Evolutionary conservation across 2,329 filamentous ascomycete species (phyloP).

Genomic region (Lasiodiplodia hormozganensis): DNA sequence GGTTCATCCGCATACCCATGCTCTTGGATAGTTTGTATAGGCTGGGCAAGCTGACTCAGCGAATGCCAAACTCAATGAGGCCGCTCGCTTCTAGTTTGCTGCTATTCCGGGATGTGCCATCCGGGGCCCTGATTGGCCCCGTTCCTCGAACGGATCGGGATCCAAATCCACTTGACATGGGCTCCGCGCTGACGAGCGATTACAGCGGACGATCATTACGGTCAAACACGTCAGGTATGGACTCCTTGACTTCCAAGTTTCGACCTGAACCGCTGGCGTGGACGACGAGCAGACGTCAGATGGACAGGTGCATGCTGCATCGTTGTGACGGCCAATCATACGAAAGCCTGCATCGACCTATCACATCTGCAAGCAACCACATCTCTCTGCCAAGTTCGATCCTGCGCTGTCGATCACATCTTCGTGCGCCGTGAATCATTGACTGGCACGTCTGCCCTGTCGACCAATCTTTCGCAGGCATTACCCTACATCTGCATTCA

Average conservation of each 20-base stretch:
- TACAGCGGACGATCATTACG: no score
- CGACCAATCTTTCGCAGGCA: neutral
- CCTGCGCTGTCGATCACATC: neutral
- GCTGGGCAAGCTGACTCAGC: constrained; percentile 8
- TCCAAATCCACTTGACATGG: no score
- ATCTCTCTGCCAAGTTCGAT: neutral
- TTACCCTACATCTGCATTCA: neutral
- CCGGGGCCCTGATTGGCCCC: neutral
- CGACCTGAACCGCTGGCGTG: neutral
- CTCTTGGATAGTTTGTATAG: constrained; percentile 23
- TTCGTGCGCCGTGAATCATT: neutral
- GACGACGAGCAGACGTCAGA: neutral
- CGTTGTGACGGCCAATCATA: neutral
- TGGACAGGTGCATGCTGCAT: neutral
- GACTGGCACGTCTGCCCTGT: neutral
- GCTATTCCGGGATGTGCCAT: neutral
- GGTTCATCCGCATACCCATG: constrained; percentile 22
- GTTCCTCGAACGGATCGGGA: neutral
- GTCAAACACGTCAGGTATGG: no score
- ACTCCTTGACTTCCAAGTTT: no score
- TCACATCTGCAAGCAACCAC: neutral
- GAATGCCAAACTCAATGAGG: constrained; percentile 10
- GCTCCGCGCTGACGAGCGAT: no score
- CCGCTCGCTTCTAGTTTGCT: neutral
- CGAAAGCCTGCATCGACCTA: neutral